Percentiles rank a stretch among this genome's conserved stretches.
Evolutionary conservation across 768 basidiomycete species (phyloP).

Genomic region (Rhizopogon roseolus): DNA sequence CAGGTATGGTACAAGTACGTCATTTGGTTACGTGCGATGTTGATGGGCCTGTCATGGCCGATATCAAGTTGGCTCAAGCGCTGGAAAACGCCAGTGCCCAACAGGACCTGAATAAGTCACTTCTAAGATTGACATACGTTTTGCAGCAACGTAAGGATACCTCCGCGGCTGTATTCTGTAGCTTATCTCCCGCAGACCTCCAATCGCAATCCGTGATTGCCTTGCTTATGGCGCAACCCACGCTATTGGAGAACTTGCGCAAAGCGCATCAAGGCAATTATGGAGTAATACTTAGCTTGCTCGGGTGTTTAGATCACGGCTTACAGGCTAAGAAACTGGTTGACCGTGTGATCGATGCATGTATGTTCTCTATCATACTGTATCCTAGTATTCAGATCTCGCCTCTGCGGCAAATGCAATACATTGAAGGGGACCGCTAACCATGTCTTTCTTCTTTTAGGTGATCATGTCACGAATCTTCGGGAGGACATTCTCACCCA

Average conservation of each 20-base stretch:
- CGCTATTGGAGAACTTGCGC: constrained; percentile 78
- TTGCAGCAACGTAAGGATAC: constrained; percentile 64
- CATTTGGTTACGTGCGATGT: neutral
- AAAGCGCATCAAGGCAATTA: constrained; percentile 93
- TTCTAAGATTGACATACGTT: constrained; percentile 75
- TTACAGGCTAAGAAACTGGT: constrained; percentile 82
- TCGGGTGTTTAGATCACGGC: constrained; percentile 91
- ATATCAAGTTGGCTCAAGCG: constrained; percentile 54
- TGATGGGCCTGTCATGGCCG: constrained; percentile 31
- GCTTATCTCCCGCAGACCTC: constrained; percentile 43
- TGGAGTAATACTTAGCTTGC: constrained; percentile 81
- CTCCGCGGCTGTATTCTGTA: neutral
- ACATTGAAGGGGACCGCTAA: constrained; percentile 4
- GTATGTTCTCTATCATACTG: constrained; percentile 24
- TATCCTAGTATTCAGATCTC: neutral
- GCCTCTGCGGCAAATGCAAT: neutral
- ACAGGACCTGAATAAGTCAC: constrained; percentile 71
- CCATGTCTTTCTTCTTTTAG: constrained; percentile 32
- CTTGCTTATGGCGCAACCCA: constrained; percentile 74
- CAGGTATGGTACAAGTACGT: constrained; percentile 18
- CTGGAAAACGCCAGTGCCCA: constrained; percentile 76
- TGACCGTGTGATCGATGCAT: constrained; percentile 82
- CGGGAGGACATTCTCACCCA: constrained; percentile 84
- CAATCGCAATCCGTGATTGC: constrained; percentile 79
- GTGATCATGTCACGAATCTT: constrained; percentile 88